Percentiles rank a stretch among this genome's conserved stretches.
Evolutionary conservation across 805 yeast species (phyloP).

Genomic region (Cyberlindnera misumaiensis): DNA sequence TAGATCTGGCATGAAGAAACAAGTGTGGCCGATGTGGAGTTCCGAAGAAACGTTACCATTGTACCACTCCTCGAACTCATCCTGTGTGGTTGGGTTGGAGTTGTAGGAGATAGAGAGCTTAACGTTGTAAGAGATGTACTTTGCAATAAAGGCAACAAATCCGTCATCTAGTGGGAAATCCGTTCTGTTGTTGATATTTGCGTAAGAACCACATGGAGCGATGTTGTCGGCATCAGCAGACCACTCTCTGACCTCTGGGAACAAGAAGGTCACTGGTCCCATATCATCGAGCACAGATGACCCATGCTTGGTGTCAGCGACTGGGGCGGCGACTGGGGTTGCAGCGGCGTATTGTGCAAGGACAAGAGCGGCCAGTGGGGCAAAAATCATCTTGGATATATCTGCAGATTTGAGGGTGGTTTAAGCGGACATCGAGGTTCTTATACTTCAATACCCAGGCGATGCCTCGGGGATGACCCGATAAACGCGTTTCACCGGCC

Average conservation of each 20-base stretch:
- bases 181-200: conserved; percentile 30
- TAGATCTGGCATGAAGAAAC: conserved; percentile 38
- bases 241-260: conserved; percentile 40
- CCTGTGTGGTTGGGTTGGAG: conserved; percentile 31
- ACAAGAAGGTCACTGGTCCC: conserved; percentile 28
- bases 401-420: too few species aligned
- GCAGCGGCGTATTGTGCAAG: conserved; percentile 17
- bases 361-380: conserved; percentile 11
- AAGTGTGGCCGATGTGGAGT: conserved; percentile 38
- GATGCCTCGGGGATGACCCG: too few species aligned
- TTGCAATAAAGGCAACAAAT: conserved; percentile 39
- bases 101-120: conserved; percentile 35
- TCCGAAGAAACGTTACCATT: conserved; percentile 32
- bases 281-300: conserved; percentile 19
- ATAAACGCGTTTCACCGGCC: too few species aligned
- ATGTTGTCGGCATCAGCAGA: conserved; percentile 36
- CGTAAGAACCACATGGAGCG: conserved; percentile 41
- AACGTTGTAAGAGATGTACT: conserved; percentile 33
- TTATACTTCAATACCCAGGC: too few species aligned
- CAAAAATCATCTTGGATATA: conserved; percentile 5
- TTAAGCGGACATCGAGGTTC: too few species aligned
- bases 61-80: conserved; percentile 35
- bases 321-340: conserved; percentile 18
- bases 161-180: conserved; percentile 42
- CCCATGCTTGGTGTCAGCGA: conserved; percentile 21